Percentiles rank a stretch among this genome's conserved stretches.
phyloP scores from a whole-genome alignment of 371 early-diverging fungal genomes.

The Apophysomyces variabilis region DNA sequence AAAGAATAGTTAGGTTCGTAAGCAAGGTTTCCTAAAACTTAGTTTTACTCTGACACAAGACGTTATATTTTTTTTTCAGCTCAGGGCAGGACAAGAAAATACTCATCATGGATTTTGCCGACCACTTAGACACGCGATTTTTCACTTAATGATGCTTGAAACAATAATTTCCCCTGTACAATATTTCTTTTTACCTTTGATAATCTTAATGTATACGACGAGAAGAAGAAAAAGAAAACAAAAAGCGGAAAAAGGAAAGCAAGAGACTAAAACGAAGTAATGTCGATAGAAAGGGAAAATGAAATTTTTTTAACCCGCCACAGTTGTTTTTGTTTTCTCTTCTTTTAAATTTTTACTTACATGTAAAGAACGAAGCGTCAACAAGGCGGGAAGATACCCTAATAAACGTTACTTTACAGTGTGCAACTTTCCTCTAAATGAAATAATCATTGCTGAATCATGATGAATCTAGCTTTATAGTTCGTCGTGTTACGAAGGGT shows the following conservation, averaged over 20 bases:
- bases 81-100: conserved; percentile 83
- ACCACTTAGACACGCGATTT: conserved; percentile 40
- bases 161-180: neutral
- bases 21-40: conserved; percentile 23
- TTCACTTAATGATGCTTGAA: conserved; percentile 15
- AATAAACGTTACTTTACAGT: too few species aligned
- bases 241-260: neutral
- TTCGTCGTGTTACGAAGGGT: neutral
- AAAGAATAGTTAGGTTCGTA: conserved; percentile 74
- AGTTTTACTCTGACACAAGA: neutral
- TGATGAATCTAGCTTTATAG: neutral
- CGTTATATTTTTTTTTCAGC: conserved; percentile 31
- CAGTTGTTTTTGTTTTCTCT: neutral
- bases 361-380: too few species aligned
- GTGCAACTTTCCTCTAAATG: too few species aligned
- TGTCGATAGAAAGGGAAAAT: too few species aligned
- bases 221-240: neutral
- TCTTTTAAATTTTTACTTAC: too few species aligned
- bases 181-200: neutral
- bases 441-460: neutral
- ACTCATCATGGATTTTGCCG: conserved; percentile 84
- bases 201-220: neutral
- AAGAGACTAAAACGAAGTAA: neutral
- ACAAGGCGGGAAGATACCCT: too few species aligned
- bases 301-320: neutral